Evolutionary conservation across 2,329 filamentous ascomycete species (phyloP), one percentile per base, ranked within the genome.

Genomic region (Fusarium oxysporum): DNA sequence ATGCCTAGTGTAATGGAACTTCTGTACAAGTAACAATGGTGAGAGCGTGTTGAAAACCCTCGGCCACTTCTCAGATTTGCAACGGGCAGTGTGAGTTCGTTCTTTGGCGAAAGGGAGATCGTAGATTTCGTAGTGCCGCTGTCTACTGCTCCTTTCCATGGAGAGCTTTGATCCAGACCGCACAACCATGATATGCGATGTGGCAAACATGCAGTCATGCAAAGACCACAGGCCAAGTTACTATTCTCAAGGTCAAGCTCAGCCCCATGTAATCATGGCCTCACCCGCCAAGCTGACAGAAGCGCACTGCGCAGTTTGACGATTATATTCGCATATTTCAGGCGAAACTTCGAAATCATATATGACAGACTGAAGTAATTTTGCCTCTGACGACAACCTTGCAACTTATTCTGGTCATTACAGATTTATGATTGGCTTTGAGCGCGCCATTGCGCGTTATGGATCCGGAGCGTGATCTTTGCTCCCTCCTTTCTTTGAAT

Each of bases 311-410:
- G 14, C 14, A 21, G 5, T 10, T 16, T 30, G 4, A 30, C 25
- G 1, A n/a, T 16, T 10, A 16, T 11, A 16, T 16, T 48, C 8
- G 3, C 8, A 23, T 8, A 3, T 32, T 2, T 17, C 7, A 9
- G 6, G 10, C 4, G 0, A 50, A 17, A 13, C 21, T 6, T 23
- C 10, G 19, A 8, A 6, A 32, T 23, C 14, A 16, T 3, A n/a
- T 12, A 12, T 23, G 14, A 17, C 14, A 44, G 23, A 7, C 6
- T 4, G 41, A 17, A 23, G 16, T 11, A 12, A 6, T 17, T 6
- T 6, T 10, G 10, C 12, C 16, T 9, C 23, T 44, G 41, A 25
- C 6, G n/a, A 44, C 8, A 25, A 23, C 16, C 23, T 44, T 44
- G 41, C 14, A 16, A 25, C 23, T 19, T 8, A 2, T n/a, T 41